Percentiles rank a stretch among this genome's conserved stretches.
These are phyloP conservation scores for Chondrus crispus DNA, from an alignment of 23 red algal species.

Conservation along the genomic window DNA sequence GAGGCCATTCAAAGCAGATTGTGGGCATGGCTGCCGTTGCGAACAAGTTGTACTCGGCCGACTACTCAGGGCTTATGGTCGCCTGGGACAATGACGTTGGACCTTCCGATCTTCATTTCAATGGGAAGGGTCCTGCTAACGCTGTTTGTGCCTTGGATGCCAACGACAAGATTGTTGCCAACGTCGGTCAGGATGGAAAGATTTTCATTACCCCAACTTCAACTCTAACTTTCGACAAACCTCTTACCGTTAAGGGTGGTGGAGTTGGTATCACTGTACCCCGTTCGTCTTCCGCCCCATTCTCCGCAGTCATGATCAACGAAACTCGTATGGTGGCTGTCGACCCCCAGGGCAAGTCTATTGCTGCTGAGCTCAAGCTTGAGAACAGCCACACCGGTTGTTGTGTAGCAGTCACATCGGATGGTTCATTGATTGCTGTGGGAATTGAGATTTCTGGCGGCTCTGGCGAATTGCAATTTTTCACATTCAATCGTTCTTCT, in stretches of 20 bases:
- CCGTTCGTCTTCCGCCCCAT: background rate
- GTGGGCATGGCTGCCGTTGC: constrained; percentile 59
- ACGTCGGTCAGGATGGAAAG: constrained; percentile 67
- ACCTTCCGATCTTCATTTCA: constrained; percentile 22
- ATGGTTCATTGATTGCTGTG: constrained; percentile 64
- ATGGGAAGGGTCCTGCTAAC: constrained; percentile 52
- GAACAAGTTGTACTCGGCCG: constrained; percentile 58
- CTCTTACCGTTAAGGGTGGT: constrained; percentile 65
- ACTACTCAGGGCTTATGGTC: constrained; percentile 61
- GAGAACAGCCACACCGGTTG: constrained; percentile 47
- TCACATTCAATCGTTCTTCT: constrained; percentile 7
- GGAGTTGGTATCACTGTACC: constrained; percentile 66
- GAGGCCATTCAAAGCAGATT: constrained; percentile 80
- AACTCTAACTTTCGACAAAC: constrained; percentile 44
- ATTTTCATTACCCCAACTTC: constrained; percentile 39
- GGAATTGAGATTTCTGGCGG: constrained; percentile 56
- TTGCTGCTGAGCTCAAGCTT: constrained; percentile 47
- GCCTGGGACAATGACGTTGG: constrained; percentile 60
- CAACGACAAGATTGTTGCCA: constrained; percentile 62
- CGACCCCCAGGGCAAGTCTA: background rate
- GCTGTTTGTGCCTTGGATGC: constrained; percentile 51
- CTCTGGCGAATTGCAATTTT: constrained; percentile 66
- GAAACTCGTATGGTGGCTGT: constrained; percentile 49
- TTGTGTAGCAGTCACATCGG: constrained; percentile 41
- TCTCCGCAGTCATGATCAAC: constrained; percentile 54